phyloP scores from a whole-genome alignment of 345 rosid species.

The Fremontodendron californicum region DNA sequence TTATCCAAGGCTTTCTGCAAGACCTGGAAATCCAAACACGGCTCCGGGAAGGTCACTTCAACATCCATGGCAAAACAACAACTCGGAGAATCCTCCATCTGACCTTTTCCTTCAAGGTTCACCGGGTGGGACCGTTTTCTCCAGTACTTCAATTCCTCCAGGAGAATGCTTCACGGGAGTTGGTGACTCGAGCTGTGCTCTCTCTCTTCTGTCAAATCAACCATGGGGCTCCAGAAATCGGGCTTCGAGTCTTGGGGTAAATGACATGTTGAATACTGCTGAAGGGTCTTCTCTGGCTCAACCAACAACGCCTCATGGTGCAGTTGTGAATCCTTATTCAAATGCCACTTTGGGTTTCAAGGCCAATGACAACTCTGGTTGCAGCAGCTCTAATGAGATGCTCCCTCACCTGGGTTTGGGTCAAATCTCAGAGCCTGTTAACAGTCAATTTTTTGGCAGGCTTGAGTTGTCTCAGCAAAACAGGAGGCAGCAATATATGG shows the following conservation, averaged over 20 bases:
- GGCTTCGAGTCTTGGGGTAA: slow-evolving; percentile 34
- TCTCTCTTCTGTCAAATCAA: slow-evolving; percentile 99
- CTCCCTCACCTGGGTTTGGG: slow-evolving; percentile 40
- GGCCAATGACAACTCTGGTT: slow-evolving; percentile 34
- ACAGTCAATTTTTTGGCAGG: slow-evolving; percentile 37
- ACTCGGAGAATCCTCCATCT: slow-evolving; percentile 46
- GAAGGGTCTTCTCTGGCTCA: slow-evolving; percentile 48
- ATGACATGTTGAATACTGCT: slow-evolving; percentile 31
- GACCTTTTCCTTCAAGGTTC: too few species aligned
- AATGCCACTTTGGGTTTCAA: slow-evolving; percentile 53
- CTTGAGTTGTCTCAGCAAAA: slow-evolving; percentile 51
- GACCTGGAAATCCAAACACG: slow-evolving; percentile 28
- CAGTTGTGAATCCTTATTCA: slow-evolving; percentile 39
- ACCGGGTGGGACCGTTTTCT: slow-evolving; percentile 42
- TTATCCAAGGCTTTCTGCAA: slow-evolving; percentile 31
- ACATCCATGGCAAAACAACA: slow-evolving; percentile 41
- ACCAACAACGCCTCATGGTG: slow-evolving; percentile 39
- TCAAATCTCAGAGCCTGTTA: neutral
- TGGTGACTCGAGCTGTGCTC: slow-evolving; percentile 83
- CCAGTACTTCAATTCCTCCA: slow-evolving; percentile 44
- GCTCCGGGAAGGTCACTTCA: slow-evolving; percentile 30
- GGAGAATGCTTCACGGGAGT: slow-evolving; percentile 67
- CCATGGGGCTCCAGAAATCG: slow-evolving; percentile 48
- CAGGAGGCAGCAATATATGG: slow-evolving; percentile 56
- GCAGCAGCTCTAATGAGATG: slow-evolving; percentile 34